These are phyloP conservation scores for Porcisia hertigi DNA, from an alignment of 208 protist species.

Conservation along the genomic window DNA sequence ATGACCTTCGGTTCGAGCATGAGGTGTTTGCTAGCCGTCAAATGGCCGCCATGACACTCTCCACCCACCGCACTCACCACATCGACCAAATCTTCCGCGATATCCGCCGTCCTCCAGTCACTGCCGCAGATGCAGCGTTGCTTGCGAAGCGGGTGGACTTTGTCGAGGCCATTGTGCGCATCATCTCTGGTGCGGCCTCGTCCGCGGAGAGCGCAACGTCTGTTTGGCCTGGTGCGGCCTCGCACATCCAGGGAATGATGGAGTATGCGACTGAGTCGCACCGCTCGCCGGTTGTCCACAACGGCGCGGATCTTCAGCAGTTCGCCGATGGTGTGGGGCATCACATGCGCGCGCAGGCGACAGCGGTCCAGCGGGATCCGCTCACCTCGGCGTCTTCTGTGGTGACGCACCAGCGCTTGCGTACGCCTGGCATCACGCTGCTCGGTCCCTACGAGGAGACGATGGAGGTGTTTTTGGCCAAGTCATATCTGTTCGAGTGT, in stretches of 20 bases:
- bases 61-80: conserved; percentile 47
- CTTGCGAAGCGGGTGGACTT: conserved; percentile 56
- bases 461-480: conserved; percentile 53
- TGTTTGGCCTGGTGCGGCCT: conserved; percentile 42
- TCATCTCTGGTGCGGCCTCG: conserved; percentile 23
- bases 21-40: conserved; percentile 77
- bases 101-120: conserved; percentile 29
- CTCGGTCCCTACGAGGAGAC: conserved; percentile 68
- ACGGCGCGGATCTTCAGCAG: conserved; percentile 32
- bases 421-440: conserved; percentile 39
- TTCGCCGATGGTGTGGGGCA: conserved; percentile 54
- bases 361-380: conserved; percentile 15
- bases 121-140: conserved; percentile 19
- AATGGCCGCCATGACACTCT: conserved; percentile 77
- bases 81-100: conserved; percentile 73
- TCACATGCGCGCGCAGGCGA: conserved; percentile 46
- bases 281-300: conserved; percentile 49
- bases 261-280: conserved; percentile 37
- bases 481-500: conserved; percentile 43
- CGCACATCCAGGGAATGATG: conserved; percentile 65
- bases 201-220: neutral
- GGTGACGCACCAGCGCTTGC: conserved; percentile 30
- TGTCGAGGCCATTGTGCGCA: conserved; percentile 59
- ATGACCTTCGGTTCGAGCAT: conserved; percentile 86
- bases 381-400: conserved; percentile 18